Evolutionary conservation across 192 early-diverging fungal species (phyloP), one percentile per base, ranked within the genome.

Genomic region (Rhizophagus sp.): DNA sequence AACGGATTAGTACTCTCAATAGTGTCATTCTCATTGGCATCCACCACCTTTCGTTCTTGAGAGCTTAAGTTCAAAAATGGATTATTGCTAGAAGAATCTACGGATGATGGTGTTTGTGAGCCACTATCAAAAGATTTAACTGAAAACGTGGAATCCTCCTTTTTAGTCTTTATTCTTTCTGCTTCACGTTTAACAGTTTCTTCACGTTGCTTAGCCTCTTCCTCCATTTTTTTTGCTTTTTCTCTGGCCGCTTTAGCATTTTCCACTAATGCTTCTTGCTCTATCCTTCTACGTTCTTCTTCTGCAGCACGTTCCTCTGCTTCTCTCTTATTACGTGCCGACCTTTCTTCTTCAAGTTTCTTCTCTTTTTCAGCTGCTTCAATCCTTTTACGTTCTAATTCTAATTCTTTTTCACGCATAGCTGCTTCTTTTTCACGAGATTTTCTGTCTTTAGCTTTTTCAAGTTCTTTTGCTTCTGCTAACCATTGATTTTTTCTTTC

Each of bases 1-100:
- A 87, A 87, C 11, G 86, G 86, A 82, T 87, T 87, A 36, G 76
- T 85, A 83, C 52, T 84, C 80, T 65, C 80, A 67, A 61, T 81
- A 79, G 67, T 81, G 2, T 27, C 27, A 22, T 36, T 82, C 30
- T 85, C 79, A n/a, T 75, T 11, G 27, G 33, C 10, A 22, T 79
- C 27, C 2, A 24, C n/a, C 1, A 41, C 19, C 67, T 69, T 47
- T 66, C 27, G 6, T 66, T 66, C 64, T 79, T 67, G 65, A 25
- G 65, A 25, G 41, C 44, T 30, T 0, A 81, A 62, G 19, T 82
- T 86, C 25, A 79, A 83, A 79, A 83, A 86, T 73, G 85, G 85
- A 63, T 86, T 86, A 13, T 77, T 86, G 50, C 70, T 82, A 19
- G 36, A 39, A 52, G 39, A 73, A 34, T 49, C 25, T 41, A 6